Base-by-base conservation (phyloP, 2,329 filamentous ascomycete genomes). In the Colletotrichum falcatum region DNA sequence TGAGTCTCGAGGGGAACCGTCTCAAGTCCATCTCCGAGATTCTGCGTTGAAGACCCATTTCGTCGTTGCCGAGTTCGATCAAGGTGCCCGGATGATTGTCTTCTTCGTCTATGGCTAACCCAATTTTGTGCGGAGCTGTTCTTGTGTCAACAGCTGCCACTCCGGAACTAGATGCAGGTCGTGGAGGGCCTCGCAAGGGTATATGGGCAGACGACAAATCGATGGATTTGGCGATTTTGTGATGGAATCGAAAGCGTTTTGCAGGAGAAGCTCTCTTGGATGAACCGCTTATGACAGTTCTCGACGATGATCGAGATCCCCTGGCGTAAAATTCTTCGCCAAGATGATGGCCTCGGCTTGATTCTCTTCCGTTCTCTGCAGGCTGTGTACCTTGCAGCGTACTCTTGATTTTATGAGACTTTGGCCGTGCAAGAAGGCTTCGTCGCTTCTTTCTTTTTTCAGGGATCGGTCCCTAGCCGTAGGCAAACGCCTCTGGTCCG, bases 21-120 rank as follows among this genome's bases (percentile, higher is more conserved):
- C 64, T 59, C 37, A 71, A 48, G 59, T 66, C 66, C n/a, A 71
- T 33, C 37, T 71, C 68, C 37, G 68, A 71, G 20, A 66, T 55
- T 35, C 61, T 60, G 9, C 59, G 68, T 23, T 56, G 58, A 30
- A 71, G 51, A 20, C 56, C 46, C 39, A 63, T 68, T 58, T 68
- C 54, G 58, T 72, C 16, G 30, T 62, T 28, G 20, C 37, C 58
- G 6, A 62, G n/a, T 9, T 66, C 59, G 30, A 71, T 33, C 7
- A 59, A 48, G 2, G 58, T 72, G 16, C 58, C 66, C 3, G 70
- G 63, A 20, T 66, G 58, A n/a, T 66, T 70, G n/a, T 70, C 53
- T 55, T 66, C 62, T 66, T 66, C 63, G 53, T 65, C 66, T 28
- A 66, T 49, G 4, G 66, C 66, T 20, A 63, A 37, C 3, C 62